Conservation (phyloP, 1,284 basidiomycete genomes). For the Fomitopsis palustris region DNA sequence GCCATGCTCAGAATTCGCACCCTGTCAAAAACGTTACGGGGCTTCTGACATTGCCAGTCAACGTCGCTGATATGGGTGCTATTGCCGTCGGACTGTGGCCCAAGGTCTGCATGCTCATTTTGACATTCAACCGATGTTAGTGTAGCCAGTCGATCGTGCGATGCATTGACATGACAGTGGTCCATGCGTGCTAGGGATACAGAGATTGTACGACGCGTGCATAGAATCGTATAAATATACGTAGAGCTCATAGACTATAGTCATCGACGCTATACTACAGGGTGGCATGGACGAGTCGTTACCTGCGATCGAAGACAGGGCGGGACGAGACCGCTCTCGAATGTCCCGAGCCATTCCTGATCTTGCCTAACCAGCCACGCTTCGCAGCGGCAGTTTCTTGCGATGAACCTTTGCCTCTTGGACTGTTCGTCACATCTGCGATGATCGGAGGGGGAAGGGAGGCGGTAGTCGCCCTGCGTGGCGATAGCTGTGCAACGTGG, state of each 20-base stretch:
- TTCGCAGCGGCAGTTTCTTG: constrained; percentile 16
- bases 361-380: constrained; percentile 33
- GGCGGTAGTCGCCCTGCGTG: constrained; percentile 24
- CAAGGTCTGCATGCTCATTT: too few relatives aligned
- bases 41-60: too few relatives aligned
- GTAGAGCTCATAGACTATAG: background rate
- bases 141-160: background rate
- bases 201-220: background rate
- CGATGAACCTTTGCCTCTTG: constrained; percentile 34
- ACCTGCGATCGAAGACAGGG: background rate
- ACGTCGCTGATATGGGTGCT: too few relatives aligned
- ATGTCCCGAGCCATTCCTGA: constrained; percentile 19
- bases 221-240: background rate
- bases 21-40: too few relatives aligned
- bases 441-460: constrained; percentile 31
- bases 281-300: background rate
- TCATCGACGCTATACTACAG: background rate
- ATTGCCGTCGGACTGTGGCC: too few relatives aligned
- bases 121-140: too few relatives aligned
- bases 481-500: constrained; percentile 28
- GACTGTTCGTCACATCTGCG: constrained; percentile 67
- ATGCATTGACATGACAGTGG: background rate
- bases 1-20: too few relatives aligned
- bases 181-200: constrained; percentile 1
- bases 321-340: constrained; percentile 5